These are phyloP conservation scores for Rossbeevera mucosa DNA, from an alignment of 768 basidiomycete species.

Conservation along the genomic window DNA sequence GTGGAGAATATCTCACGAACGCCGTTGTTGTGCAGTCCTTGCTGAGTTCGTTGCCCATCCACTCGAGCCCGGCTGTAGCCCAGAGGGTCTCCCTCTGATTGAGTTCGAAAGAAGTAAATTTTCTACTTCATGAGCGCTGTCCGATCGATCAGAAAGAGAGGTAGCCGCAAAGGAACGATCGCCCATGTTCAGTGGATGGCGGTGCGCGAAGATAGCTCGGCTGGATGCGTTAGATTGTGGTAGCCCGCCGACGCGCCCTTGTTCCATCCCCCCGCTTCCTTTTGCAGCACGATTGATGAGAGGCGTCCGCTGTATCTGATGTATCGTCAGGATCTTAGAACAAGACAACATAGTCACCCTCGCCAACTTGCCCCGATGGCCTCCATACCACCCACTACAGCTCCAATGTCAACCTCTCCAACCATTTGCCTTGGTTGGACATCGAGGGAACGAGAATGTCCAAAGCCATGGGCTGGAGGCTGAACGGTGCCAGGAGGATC, in stretches of 20 bases:
- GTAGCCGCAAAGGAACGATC: conserved; percentile 43
- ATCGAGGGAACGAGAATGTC: conserved; percentile 15
- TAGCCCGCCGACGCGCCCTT: conserved; percentile 27
- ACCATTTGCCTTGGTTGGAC: conserved; percentile 15
- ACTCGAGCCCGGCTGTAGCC: conserved; percentile 22
- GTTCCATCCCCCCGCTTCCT: conserved; percentile 30
- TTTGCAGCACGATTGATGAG: conserved; percentile 46
- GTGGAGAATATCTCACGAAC: conserved; percentile 14
- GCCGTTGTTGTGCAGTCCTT: conserved; percentile 24
- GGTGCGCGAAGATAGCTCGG: conserved; percentile 27
- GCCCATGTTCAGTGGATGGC: conserved; percentile 39
- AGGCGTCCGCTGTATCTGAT: conserved; percentile 68
- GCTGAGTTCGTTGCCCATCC: conserved; percentile 36
- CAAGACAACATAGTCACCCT: neutral
- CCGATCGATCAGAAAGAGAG: conserved; percentile 54
- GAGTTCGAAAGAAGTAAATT: conserved; percentile 43
- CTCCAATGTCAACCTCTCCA: conserved; percentile 43
- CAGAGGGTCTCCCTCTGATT: conserved; percentile 17
- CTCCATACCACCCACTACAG: conserved; percentile 64
- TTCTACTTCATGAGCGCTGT: conserved; percentile 72
- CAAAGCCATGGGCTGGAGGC: conserved; percentile 17
- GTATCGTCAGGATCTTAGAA: conserved; percentile 4
- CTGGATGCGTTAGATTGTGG: conserved; percentile 23
- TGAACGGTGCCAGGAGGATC: conserved; percentile 14
- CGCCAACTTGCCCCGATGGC: conserved; percentile 49